These are phyloP conservation scores for Rubia yunnanensis DNA, from an alignment of 257 asterid species.

Conservation along the genomic window DNA sequence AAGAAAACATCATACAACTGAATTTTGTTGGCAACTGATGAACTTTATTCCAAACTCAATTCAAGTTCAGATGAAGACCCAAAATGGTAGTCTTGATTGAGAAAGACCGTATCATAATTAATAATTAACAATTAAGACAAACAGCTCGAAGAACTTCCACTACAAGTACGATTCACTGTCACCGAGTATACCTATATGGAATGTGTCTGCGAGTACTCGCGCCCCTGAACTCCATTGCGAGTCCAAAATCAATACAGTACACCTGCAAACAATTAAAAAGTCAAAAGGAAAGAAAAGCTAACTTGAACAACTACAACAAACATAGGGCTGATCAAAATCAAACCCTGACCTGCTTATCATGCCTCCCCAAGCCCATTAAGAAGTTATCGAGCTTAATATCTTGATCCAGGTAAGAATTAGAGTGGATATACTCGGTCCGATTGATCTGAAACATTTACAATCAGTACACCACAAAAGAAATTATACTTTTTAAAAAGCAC, in stretches of 20 bases:
- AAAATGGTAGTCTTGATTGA: neutral
- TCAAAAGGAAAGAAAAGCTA: conserved; percentile 12
- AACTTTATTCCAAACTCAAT: neutral
- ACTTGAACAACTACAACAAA: conserved; percentile 4
- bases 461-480: neutral
- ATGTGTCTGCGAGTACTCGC: conserved; percentile 70
- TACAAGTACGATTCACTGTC: neutral
- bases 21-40: neutral
- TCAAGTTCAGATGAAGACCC: neutral
- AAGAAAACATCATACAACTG: neutral
- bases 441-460: conserved; percentile 38
- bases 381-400: conserved; percentile 86
- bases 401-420: conserved; percentile 68
- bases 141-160: neutral
- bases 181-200: conserved; percentile 59
- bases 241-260: conserved; percentile 77
- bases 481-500: neutral
- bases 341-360: conserved; percentile 58
- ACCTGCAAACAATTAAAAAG: conserved; percentile 34
- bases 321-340: conserved; percentile 5
- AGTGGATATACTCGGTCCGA: conserved; percentile 63
- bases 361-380: conserved; percentile 83
- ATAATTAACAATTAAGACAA: neutral
- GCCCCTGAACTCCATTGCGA: conserved; percentile 80
- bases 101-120: neutral